A percentile compares a stretch with the other conserved stretches of the same genome.
These are phyloP conservation scores for Xylariaceae sp. DNA, from an alignment of 2,329 filamentous ascomycete genomes.

Conservation along the genomic window DNA sequence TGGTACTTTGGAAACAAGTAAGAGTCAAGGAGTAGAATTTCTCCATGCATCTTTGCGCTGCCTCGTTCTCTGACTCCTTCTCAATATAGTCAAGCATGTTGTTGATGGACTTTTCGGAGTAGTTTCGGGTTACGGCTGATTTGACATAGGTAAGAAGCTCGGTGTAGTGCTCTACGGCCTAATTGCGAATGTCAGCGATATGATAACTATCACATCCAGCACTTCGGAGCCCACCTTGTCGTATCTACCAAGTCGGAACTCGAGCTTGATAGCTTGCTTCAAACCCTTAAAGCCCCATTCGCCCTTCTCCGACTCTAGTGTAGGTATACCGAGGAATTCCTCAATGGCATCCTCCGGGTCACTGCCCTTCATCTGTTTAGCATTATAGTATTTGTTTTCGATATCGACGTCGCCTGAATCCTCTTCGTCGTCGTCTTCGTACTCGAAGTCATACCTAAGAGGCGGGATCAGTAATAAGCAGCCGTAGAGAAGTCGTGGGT, in stretches of 20 bases:
- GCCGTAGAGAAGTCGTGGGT: background rate
- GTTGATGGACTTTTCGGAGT: conserved; percentile 99
- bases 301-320: conserved; percentile 86
- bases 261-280: conserved; percentile 97
- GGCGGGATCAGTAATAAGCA: background rate
- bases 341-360: conserved; percentile 88
- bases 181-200: conserved; percentile 32
- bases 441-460: conserved; percentile 91
- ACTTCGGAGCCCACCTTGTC: conserved; percentile 64
- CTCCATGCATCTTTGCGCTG: conserved; percentile 82
- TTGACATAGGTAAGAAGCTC: conserved; percentile 98
- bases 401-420: conserved; percentile 90
- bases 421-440: conserved; percentile 90
- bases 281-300: conserved; percentile 99
- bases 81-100: conserved; percentile 99
- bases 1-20: conserved; percentile 93
- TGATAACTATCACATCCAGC: conserved; percentile 3
- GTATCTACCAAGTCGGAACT: conserved; percentile 91
- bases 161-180: conserved; percentile 91
- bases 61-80: conserved; percentile 76
- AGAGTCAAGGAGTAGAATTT: conserved; percentile 94
- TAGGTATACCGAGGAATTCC: conserved; percentile 89
- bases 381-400: conserved; percentile 99
- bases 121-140: conserved; percentile 94
- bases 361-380: conserved; percentile 90